Evolutionary conservation across 2,329 filamentous ascomycete genomes (phyloP), one percentile per base, ranked within the genome.

Genomic region (Beauveria australis): DNA sequence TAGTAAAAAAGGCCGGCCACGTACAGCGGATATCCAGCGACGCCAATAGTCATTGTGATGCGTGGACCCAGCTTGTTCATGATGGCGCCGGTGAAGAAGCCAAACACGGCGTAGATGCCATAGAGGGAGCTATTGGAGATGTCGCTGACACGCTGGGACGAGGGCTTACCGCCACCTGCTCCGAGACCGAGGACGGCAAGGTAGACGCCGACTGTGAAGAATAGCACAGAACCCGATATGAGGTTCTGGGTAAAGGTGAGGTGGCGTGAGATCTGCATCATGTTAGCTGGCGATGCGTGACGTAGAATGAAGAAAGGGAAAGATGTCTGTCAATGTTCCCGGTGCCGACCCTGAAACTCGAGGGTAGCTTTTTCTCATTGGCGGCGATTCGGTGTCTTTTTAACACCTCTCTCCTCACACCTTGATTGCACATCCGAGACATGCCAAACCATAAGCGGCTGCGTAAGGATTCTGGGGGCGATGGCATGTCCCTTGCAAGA

Each of bases 131-230:
- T 51, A 19, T 61, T 61, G 53, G 53, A 49, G 33, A 51, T 58
- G 26, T 56, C 46, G 47, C 43, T 51, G 46, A 61, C 60, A 33
- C 33, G 43, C 37, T 58, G 53, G 10, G 60, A 64, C n/a, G 49
- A 51, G 22, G 60, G 62, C 48, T 64, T 64, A 22, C 63, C 60
- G 12, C 62, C 63, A 19, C 63, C 63, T 9, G 62, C 62, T n/a
- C 62, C 62, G 22, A 64, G 59, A 8, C 62, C 63, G 47, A 58
- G 53, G 16, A 64, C 41, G 22, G 63, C 63, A n/a, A 62, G 53
- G 19, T 62, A 64, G 41, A 64, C 58, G n/a, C 63, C 59, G 24
- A 59, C 57, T n/a, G 53, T 48, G 37, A 59, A 64, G 62, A 63
- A 62, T 43, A 64, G 62, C 5, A 61, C 49, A 43, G 52, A 30